Base-by-base conservation (phyloP, 192 early-diverging fungal species). In the Podila horticola region DNA sequence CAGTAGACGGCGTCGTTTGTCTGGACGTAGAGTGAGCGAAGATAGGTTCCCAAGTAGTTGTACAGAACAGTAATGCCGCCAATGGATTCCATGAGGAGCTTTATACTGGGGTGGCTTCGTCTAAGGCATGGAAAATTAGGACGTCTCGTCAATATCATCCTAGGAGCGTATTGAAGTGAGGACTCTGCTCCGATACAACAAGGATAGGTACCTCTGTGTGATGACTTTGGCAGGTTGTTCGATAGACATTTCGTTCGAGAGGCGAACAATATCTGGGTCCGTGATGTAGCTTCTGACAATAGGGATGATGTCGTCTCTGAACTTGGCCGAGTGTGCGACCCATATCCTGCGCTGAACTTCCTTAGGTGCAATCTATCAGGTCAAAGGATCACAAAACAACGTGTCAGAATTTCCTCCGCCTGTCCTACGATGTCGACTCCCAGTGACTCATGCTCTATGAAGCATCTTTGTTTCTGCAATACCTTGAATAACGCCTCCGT, bases 401-500 rank as follows among this genome's bases (percentile, higher is more conserved):
- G 4, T 30, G 20, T 20, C 20, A 31, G 2, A 61, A 24, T 65
- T 11, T 65, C 41, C 41, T 45, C 41, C 41, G 15, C 41, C 41
- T 3, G 15, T 45, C 15, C 3, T 45, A 8, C n/a, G 20, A 24
- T 26, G 17, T 7, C 11, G 17, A 24, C 20, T 24, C 8, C 0
- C 22, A 1, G 8, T 55, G 52, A 55, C 10, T 1, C 22, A 24
- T 6, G 52, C 22, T 12, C 1, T n/a, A 22, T 22, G 11, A 3
- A 55, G n/a, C 17, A 4, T 55, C 8, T 11, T 12, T 24, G n/a
- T 22, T 24, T 22, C 52, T 31, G 12, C 29, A 75, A 79, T 83
- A 83, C 86, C 15, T 58, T 69, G 76, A 87, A 89, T 0, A 89
- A 49, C 2, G 73, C 73, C 3, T 82, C 67, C 41, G 82, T 84